These are phyloP conservation scores for Durusdinium trenchii DNA, from an alignment of 73 alveolate genomes.

Conservation along the genomic window DNA sequence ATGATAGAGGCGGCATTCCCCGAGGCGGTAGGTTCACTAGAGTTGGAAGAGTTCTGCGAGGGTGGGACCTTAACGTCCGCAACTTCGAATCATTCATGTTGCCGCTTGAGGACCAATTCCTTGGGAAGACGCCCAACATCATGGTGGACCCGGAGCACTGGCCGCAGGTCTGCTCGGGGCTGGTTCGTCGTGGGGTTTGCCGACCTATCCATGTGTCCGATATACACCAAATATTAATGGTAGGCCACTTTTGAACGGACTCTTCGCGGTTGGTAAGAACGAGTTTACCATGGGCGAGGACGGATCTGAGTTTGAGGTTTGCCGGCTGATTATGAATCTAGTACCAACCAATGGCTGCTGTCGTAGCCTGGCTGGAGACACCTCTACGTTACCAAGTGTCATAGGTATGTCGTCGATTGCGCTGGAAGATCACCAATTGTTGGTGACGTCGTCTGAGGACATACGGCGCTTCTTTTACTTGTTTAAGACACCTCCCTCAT, in stretches of 20 bases:
- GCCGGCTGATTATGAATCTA: slow-evolving; percentile 9
- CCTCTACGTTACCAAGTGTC: not conserved
- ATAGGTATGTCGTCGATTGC: not conserved
- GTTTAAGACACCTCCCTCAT: not conserved
- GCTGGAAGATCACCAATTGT: not conserved
- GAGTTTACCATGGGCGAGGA: not conserved
- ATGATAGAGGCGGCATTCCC: not conserved
- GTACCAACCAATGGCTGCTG: not conserved
- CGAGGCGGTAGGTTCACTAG: not conserved
- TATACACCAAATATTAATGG: not conserved
- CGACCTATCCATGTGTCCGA: not conserved
- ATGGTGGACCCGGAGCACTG: not conserved
- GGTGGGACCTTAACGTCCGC: not conserved
- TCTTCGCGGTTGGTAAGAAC: not conserved
- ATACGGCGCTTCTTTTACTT: slow-evolving; percentile 21
- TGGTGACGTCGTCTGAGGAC: not conserved
- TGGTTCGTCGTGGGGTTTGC: not conserved
- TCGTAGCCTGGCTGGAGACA: not conserved
- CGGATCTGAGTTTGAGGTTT: too few relatives aligned
- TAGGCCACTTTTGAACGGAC: not conserved
- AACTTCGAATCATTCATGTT: not conserved
- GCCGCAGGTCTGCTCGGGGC: not conserved
- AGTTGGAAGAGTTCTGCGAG: not conserved
- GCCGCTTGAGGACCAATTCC: not conserved
- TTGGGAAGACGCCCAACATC: not conserved